Evolutionary conservation across 2,329 filamentous ascomycete species (phyloP), one percentile per base, ranked within the genome.

Genomic region (Cladosporium phlei): DNA sequence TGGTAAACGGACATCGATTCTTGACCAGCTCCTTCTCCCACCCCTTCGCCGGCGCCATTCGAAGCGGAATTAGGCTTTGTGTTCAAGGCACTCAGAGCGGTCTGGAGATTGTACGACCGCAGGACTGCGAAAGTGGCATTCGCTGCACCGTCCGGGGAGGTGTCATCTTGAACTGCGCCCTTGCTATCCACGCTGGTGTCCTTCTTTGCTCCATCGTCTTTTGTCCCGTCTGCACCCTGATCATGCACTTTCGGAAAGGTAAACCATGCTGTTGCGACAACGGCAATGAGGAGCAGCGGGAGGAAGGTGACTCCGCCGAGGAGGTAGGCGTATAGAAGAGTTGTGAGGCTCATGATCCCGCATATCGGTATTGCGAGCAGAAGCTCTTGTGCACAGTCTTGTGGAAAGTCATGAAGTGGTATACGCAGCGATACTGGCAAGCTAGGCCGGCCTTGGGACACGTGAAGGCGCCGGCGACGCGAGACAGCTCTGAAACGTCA

Each of bases 221-320:
- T 32, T 19, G 24, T 14, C 20, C 4, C 12, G 6, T 10, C 12
- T 25, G 12, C 42, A 11, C 22, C 19, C 9, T 44, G 34, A 28
- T 45, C 30, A 11, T 34, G 44, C 14, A 35, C 34, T 17, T 46
- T 43, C 19, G 59, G 61, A 44, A 88, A 76, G 10, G 81, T 80
- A 48, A 84, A 69, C 70, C 89, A 83, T 55, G 80, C 80, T 65
- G 89, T 80, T 25, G 80, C 63, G 44, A 90, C 62, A 47, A 87
- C 58, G 38, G 77, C 66, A 35, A 70, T 63, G 43, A 90, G 52
- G 50, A 89, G 59, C 3, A 95, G 72, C 22, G 90, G 90, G 49
- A 95, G 64, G 64, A 96, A 91, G 48, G 90, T 95, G 62, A 96
- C 66, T 59, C 90, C 91, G 67, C 90, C 90, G 49, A 95, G 69